Base-by-base conservation (phyloP, 139 green algal genomes). In the Nannochloris sp. region DNA sequence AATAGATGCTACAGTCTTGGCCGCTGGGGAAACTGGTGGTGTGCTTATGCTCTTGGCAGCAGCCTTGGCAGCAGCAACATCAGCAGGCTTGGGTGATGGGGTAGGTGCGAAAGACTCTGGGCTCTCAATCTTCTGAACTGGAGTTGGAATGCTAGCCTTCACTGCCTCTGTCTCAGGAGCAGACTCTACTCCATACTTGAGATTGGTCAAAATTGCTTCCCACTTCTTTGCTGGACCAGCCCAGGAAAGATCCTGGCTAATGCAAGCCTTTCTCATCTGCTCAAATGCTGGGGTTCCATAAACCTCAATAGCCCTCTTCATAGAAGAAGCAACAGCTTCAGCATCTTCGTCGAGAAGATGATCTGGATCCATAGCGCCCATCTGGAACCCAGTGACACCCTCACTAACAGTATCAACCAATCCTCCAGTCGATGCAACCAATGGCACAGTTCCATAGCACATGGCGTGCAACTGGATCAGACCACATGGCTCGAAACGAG, bases 371-470 rank as follows among this genome's bases (percentile, higher is more conserved):
- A 95, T 76, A 5, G 75, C 69, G 36, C 90, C 89, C 71, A 96
- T 93, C 70, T 98, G 93, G 87, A 97, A 98, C 62, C 92, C 93
- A n/a, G 93, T 99, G 44, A 94, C 81, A 31, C 90, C 87, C 67
- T 99, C 93, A 78, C 93, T 95, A 12, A 99, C 93, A 3, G 93
- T 99, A 82, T 99, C 93, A 14, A 97, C 90, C 51, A 99, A 80
- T 44, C 93, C 93, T 49, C 92, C 93, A n/a, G 88, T 96, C 48
- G 90, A 94, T 19, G 93, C 72, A 4, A 98, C 93, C 59, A 99
- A 69, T 19, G 93, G 93, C 31, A 98, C 85, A 11, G 88, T 94
- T 64, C 89, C 89, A 71, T 95, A 96, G 66, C 88, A 71, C 83
- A 93, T 92, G 61, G 84, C 86, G 57, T 97, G 91, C 68, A 97